These are phyloP conservation scores for Talaromyces piceae DNA, from an alignment of 2,329 filamentous ascomycete species.

Conservation along the genomic window DNA sequence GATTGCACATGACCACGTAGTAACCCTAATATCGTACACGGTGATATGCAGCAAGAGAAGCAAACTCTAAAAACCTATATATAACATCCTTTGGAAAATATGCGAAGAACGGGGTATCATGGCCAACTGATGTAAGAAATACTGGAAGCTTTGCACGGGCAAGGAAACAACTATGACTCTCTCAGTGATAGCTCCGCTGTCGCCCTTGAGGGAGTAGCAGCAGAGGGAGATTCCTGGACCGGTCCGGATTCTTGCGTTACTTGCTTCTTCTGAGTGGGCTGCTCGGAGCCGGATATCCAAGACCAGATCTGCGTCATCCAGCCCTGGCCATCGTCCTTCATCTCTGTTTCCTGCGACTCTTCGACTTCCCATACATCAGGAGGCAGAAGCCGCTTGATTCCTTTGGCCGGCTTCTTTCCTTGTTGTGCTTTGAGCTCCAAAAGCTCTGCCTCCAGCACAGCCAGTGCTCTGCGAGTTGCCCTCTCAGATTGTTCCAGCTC, in stretches of 20 bases:
- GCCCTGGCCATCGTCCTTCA: constrained; percentile 21
- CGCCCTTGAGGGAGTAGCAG: neutral
- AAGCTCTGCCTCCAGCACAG: constrained; percentile 41
- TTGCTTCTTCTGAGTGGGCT: constrained; percentile 1
- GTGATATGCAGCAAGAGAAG: neutral
- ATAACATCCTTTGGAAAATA: neutral
- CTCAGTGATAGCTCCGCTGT: constrained; percentile 4
- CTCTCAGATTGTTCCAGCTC: constrained; percentile 48
- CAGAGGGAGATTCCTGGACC: neutral
- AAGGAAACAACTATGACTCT: neutral
- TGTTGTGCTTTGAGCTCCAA: constrained; percentile 33
- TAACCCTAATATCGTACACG: neutral
- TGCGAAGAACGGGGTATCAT: constrained; percentile 10
- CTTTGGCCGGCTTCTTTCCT: constrained; percentile 22
- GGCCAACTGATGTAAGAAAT: neutral
- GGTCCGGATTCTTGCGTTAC: neutral
- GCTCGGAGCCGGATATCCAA: constrained; percentile 20
- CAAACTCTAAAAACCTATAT: neutral
- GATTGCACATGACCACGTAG: constrained; percentile 5
- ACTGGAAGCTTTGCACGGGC: neutral
- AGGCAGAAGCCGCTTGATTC: constrained; percentile 31
- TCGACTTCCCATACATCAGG: constrained; percentile 32
- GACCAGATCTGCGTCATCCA: constrained; percentile 29
- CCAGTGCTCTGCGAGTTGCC: constrained; percentile 31
- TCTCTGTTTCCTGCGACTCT: constrained; percentile 18